Base-by-base conservation (phyloP, 805 yeast genomes). In the Starmerella ratchasimensis region DNA sequence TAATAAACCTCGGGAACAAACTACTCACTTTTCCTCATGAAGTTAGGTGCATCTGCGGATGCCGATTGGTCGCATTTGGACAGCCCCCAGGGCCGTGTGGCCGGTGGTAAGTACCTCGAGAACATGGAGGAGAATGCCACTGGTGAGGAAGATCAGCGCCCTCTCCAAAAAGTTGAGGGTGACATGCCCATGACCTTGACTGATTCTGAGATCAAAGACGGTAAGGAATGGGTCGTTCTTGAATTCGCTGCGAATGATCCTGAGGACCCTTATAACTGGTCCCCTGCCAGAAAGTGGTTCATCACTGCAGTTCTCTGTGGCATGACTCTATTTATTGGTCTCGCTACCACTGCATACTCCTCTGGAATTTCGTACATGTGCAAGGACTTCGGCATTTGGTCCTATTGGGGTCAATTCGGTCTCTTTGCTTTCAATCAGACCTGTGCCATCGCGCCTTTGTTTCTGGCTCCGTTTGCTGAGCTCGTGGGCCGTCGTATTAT, bases 221-320 rank as follows among this genome's bases (percentile, higher is more conserved):
- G 39, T 7, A 46, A 46, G 40, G 51, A 47, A 39, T 47, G 51
- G 51, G 47, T 44, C 7, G 51, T 47, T 2, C 43, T 78, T 41
- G 88, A 81, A 55, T 80, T 82, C 54, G 95, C 86, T 39, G 84
- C 94, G 0, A 69, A 72, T 45, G 97, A 86, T 56, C 93, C 93
- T 0, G 88, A 73, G 50, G 86, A 86, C 59, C 96, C 96, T 21
- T 77, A 76, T 53, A 84, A 84, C 58, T 84, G 96, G 96, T 61
- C 69, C 19, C 38, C 62, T 23, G 47, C 49, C 45, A 38, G 56
- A 17, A 54, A 51, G 46, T 51, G 62, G 58, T 34, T 44, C 23
- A 54, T 77, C 54, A 83, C 96, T 0, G 54, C 78, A 22, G 46
- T 75, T 8, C 63, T 81, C 18, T 74, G 94, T 1, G 47, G 72